phyloP scores from a whole-genome alignment of 257 asterid species.

The Solanum peruvianum region DNA sequence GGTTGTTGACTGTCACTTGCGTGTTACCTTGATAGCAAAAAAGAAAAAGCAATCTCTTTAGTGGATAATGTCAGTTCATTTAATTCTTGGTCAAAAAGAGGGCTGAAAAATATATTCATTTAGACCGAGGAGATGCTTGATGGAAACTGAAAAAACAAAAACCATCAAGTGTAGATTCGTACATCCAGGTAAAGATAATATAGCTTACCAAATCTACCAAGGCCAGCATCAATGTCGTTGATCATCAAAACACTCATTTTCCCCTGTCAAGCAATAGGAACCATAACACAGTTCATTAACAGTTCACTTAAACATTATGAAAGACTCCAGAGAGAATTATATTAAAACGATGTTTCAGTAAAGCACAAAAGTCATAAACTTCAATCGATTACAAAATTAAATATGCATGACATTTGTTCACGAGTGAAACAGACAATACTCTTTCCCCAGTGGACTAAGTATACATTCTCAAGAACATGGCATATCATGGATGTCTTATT shows the following conservation, averaged over 20 bases:
- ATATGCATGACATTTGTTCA: neutral
- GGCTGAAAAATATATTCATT: neutral
- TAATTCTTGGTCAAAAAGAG: neutral
- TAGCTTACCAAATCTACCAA: conserved; percentile 89
- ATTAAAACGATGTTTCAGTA: neutral
- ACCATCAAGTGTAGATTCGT: neutral
- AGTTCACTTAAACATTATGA: neutral
- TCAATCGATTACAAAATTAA: neutral
- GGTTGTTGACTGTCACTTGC: conserved; percentile 93
- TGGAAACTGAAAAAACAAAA: neutral
- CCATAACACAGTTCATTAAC: neutral
- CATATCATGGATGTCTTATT: neutral
- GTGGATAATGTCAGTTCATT: conserved; percentile 1
- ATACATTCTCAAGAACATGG: neutral
- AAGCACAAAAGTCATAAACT: neutral
- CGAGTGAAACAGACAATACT: neutral
- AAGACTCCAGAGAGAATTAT: neutral
- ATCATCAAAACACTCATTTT: conserved; percentile 94
- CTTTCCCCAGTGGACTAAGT: neutral
- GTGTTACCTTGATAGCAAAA: conserved; percentile 49
- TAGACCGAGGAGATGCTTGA: neutral
- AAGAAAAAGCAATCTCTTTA: conserved; percentile 2
- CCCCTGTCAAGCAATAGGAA: conserved; percentile 44
- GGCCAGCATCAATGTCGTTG: conserved; percentile 95
- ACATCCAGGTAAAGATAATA: neutral